phyloP scores from a whole-genome alignment of 148 eudicot genomes.

The Persicaria maculosa region DNA sequence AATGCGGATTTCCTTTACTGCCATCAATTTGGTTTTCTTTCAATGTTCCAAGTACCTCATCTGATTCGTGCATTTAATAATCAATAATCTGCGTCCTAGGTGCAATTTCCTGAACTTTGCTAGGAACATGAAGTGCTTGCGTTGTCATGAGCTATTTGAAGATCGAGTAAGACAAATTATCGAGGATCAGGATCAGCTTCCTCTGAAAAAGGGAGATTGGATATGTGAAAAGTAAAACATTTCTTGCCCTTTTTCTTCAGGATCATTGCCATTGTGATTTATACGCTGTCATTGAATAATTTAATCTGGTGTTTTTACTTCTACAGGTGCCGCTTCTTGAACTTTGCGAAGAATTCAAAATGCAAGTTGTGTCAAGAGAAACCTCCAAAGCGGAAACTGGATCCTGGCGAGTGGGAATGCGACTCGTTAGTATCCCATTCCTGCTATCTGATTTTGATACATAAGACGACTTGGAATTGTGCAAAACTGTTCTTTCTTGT shows the following conservation, averaged over 20 bases:
- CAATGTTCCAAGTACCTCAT: neutral
- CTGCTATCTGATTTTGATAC: neutral
- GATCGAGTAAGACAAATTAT: slow-evolving; percentile 24
- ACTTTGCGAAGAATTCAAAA: slow-evolving; percentile 48
- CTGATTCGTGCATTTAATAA: neutral
- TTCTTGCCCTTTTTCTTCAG: slow-evolving; percentile 5
- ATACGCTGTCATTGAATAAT: neutral
- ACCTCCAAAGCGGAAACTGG: slow-evolving; percentile 47
- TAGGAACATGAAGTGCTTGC: slow-evolving; percentile 39
- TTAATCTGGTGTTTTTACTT: neutral
- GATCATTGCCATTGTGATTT: slow-evolving; percentile 8
- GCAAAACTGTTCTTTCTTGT: neutral
- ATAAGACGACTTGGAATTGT: neutral
- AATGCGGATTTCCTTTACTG: neutral
- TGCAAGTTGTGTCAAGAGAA: slow-evolving; percentile 46
- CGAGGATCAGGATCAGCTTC: slow-evolving; percentile 33
- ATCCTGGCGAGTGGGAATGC: slow-evolving; percentile 68
- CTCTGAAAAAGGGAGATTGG: slow-evolving; percentile 60
- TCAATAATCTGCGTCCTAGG: slow-evolving; percentile 18
- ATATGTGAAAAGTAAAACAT: slow-evolving; percentile 40
- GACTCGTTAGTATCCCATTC: slow-evolving; percentile 46
- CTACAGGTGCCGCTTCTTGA: slow-evolving; percentile 48
- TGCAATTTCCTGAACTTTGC: slow-evolving; percentile 50
- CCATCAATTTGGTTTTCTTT: neutral
- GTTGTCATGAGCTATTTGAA: slow-evolving; percentile 27